Conservation (phyloP, 176 grass and related monocot genomes). For the Areca catechu region DNA sequence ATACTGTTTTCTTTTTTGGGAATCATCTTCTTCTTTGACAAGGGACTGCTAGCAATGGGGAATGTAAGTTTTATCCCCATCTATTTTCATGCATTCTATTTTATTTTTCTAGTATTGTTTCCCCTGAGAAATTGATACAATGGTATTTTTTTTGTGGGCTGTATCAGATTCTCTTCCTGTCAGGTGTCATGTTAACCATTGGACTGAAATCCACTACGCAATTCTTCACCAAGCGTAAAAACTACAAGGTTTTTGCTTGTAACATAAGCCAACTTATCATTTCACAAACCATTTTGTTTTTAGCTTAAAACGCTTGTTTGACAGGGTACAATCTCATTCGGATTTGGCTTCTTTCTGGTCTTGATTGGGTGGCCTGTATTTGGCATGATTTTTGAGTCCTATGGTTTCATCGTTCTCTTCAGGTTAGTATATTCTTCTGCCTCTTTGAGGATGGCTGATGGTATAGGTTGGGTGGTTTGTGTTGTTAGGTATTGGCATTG, state of each 20-base stretch:
- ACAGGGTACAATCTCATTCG: slow-evolving; percentile 75
- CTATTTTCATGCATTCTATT: background rate
- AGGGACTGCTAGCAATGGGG: slow-evolving; percentile 83
- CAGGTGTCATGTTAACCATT: slow-evolving; percentile 70
- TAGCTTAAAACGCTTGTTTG: background rate
- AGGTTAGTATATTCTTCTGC: slow-evolving; percentile 32
- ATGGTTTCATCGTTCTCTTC: slow-evolving; percentile 71
- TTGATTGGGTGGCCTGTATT: slow-evolving; percentile 57
- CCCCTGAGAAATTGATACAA: background rate
- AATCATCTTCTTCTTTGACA: slow-evolving; percentile 83
- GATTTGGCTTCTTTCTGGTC: slow-evolving; percentile 55
- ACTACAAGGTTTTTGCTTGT: slow-evolving; percentile 46
- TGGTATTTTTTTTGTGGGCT: background rate
- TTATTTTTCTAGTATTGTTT: too few species aligned
- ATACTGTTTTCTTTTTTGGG: slow-evolving; percentile 77
- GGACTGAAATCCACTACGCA: slow-evolving; percentile 67
- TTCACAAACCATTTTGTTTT: too few species aligned
- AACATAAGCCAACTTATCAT: too few species aligned
- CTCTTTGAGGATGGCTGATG: background rate
- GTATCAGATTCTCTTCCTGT: slow-evolving; percentile 68
- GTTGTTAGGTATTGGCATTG: too few species aligned
- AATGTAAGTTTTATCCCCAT: slow-evolving; percentile 38
- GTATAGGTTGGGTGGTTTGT: too few species aligned
- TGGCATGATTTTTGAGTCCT: slow-evolving; percentile 63
- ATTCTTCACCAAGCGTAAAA: slow-evolving; percentile 83